Evolutionary conservation across 2,329 filamentous ascomycete species (phyloP), one percentile per base, ranked within the genome.

Genomic region (Gnomoniopsis sp.): DNA sequence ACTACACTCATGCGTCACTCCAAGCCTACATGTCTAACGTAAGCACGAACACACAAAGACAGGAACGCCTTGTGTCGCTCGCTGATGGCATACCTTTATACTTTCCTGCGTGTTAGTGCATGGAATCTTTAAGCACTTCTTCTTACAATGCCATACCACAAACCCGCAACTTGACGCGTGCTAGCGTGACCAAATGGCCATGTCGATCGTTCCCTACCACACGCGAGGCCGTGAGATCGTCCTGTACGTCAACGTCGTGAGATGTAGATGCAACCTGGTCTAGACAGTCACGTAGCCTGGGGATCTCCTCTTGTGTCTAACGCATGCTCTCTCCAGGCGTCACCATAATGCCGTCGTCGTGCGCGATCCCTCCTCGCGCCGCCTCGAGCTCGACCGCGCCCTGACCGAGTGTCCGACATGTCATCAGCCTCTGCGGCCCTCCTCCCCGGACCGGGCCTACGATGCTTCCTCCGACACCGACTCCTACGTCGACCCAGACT

Each of bases 331-430:
- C 26, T 26, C 23, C 68, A 98, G 95, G 54, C 95, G 93, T 62
- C 92, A 97, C 72, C 89, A 91, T 69, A 91, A 96, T 75, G 89
- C 93, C 22, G 87, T 99, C 58, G 95, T 99, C 48, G 87, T 98
- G 41, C 93, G 90, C 69, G 93, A 99, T 75, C 89, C 87, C 49
- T 81, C 86, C 33, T 96, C 93, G 7, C 88, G 88, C 63, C 90
- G 93, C 66, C 85, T 99, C 64, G 91, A 91, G 66, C 88, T 97
- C 53, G 60, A 62, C 33, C 88, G 90, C 62, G 87, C 80, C 61
- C 77, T 92, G 59, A 84, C 85, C 59, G 86, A 93, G 69, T 99
- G 96, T 69, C 95, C 96, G n/a, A 91, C 91, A 68, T 97, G 93
- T 71, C 90, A 92, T 70, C 88, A 90, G 55, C 86, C 91, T 19